Conservation (phyloP, 106 monocot genomes). For the Apostasia ramifera region DNA sequence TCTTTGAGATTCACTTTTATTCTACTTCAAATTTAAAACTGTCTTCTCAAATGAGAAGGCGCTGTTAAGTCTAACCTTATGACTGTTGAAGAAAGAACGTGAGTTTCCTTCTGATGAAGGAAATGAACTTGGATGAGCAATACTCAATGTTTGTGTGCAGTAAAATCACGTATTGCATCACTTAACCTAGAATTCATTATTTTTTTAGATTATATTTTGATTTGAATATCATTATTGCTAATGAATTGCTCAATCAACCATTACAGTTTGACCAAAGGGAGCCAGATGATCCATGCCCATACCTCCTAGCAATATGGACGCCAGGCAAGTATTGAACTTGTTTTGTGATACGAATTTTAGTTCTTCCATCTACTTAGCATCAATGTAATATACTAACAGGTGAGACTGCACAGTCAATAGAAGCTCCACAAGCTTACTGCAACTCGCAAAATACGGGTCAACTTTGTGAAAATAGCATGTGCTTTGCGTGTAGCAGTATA, state of each 20-base stretch:
- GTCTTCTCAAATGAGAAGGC: no score
- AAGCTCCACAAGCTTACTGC: conserved; percentile 37
- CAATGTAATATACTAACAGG: conserved; percentile 17
- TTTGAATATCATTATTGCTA: neutral
- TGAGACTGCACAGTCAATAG: conserved; percentile 62
- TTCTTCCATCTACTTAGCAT: neutral
- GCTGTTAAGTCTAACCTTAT: no score
- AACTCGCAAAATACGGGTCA: conserved; percentile 22
- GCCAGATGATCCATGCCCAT: conserved; percentile 56
- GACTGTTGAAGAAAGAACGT: no score
- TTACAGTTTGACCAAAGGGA: conserved; percentile 60
- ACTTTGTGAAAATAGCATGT: conserved; percentile 31
- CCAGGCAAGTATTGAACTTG: conserved; percentile 32
- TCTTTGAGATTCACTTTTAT: no score
- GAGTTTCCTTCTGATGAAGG: no score
- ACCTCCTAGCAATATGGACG: conserved; percentile 72
- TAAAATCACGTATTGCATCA: no score
- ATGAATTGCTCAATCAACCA: neutral
- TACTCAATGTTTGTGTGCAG: no score
- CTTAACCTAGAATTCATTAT: no score
- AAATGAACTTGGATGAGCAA: no score
- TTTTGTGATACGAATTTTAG: neutral
- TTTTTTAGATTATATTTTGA: neutral
- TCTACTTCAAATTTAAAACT: no score
- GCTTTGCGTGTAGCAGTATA: conserved; percentile 59